Conservation (phyloP, 2,329 filamentous ascomycete species). For the Fusarium equiseti region DNA sequence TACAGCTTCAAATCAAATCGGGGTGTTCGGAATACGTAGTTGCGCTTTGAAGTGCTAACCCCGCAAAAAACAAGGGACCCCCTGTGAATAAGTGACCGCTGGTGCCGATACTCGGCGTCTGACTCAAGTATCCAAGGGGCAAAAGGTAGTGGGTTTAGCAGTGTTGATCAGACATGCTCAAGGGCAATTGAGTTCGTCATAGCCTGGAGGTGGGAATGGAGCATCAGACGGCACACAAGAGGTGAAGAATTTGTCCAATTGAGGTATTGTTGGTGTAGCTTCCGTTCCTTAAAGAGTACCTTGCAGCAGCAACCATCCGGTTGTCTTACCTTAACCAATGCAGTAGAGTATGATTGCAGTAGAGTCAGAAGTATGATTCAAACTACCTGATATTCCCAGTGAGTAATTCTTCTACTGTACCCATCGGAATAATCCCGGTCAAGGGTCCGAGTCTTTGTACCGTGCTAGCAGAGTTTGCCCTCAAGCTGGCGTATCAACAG, state of each 20-base stretch:
- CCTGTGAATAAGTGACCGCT: conserved; percentile 4
- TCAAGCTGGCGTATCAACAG: conserved; percentile 6
- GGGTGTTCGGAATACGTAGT: neutral
- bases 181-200: conserved; percentile 15
- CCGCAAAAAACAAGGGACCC: conserved; percentile 15
- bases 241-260: neutral
- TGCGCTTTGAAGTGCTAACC: conserved; percentile 4
- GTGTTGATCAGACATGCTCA: conserved; percentile 6
- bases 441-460: neutral
- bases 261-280: neutral
- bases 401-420: conserved; percentile 2
- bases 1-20: neutral
- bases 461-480: conserved; percentile 17
- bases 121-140: conserved; percentile 3
- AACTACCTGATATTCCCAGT: neutral
- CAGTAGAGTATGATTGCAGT: neutral
- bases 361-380: neutral
- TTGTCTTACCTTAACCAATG: neutral
- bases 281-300: neutral
- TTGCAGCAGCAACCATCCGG: neutral
- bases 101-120: conserved; percentile 15
- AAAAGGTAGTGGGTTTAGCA: conserved; percentile 6
- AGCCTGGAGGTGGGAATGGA: conserved; percentile 2
- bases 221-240: neutral
- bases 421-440: conserved; percentile 12